Base-by-base conservation (phyloP, 192 early-diverging fungal genomes). In the Gigaspora rosea region DNA sequence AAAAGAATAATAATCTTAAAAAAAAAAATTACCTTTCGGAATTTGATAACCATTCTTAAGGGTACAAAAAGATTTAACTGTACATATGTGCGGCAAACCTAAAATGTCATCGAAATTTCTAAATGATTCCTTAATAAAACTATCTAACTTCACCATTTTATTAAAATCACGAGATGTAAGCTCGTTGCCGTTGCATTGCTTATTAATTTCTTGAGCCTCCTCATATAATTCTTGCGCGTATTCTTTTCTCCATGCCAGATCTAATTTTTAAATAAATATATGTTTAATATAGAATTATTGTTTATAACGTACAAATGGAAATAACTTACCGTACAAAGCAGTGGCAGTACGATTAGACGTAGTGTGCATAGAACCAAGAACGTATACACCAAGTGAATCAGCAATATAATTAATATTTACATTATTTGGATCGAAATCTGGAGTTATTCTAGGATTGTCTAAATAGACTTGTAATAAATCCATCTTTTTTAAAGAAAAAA, bases 131-230 rank as follows among this genome's bases (percentile, higher is more conserved):
- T 70, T 70, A 16, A 70, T 15, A 3, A 70, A 70, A 22, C 67
- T 70, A 47, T 70, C 67, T 32, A 70, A 22, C 22, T 70, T 70
- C 27, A 47, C 41, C 67, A 70, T 70, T 50, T 50, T 70, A 27
- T 50, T 6, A 12, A 70, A 1, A 27, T 70, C 47, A 13, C 13
- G 0, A 11, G 41, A 7, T 41, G 41, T 41, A 70, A 15, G 4
- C 7, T 27, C 33, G 22, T 12, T 11, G 41, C 47, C 41, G 47
- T 70, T 51, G 0, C 20, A 13, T 2, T 70, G 36, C 47, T 51
- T 51, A 5, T 27, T n/a, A 50, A 70, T 47, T 16, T 8, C 18
- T 16, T 46, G 12, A 47, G 41, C 47, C 18, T 70, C 67, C 47
- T 70, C 46, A 50, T 51, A 50, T 70, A 70, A 51, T 70, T 70